phyloP scores from a whole-genome alignment of 2,329 filamentous ascomycete genomes.

The Aspergillus felis region DNA sequence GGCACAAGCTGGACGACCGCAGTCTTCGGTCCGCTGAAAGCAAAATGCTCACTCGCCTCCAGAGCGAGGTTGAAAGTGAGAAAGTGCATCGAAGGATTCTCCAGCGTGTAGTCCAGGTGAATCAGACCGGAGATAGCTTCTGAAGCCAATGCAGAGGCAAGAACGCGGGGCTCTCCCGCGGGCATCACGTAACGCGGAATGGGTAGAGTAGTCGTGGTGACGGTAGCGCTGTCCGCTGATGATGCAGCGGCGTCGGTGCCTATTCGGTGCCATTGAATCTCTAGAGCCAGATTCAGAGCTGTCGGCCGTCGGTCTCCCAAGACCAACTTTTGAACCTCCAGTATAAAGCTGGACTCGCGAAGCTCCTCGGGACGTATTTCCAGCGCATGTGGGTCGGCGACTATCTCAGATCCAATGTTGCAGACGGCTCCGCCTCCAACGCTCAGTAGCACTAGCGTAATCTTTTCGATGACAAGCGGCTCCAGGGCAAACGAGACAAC shows the following conservation, averaged over 20 bases:
- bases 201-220: constrained; percentile 65
- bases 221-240: constrained; percentile 20
- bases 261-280: constrained; percentile 71
- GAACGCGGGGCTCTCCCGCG: constrained; percentile 79
- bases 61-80: constrained; percentile 88
- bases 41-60: constrained; percentile 90
- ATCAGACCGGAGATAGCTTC: constrained; percentile 30
- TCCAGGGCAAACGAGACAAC: constrained; percentile 72
- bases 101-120: constrained; percentile 66
- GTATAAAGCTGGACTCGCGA: constrained; percentile 66
- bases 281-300: constrained; percentile 68
- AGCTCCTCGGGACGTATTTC: constrained; percentile 63
- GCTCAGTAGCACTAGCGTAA: constrained; percentile 60
- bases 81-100: constrained; percentile 93
- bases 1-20: constrained; percentile 77
- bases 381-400: constrained; percentile 25
- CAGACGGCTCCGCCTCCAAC: constrained; percentile 62
- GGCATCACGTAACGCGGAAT: constrained; percentile 78
- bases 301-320: constrained; percentile 79
- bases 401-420: constrained; percentile 34
- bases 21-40: constrained; percentile 84
- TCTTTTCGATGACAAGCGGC: constrained; percentile 57
- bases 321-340: constrained; percentile 70
- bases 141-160: constrained; percentile 49
- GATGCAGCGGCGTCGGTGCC: constrained; percentile 27